Evolutionary conservation across 1,284 basidiomycete genomes (phyloP).

Genomic region (Crucibulum parvulum): DNA sequence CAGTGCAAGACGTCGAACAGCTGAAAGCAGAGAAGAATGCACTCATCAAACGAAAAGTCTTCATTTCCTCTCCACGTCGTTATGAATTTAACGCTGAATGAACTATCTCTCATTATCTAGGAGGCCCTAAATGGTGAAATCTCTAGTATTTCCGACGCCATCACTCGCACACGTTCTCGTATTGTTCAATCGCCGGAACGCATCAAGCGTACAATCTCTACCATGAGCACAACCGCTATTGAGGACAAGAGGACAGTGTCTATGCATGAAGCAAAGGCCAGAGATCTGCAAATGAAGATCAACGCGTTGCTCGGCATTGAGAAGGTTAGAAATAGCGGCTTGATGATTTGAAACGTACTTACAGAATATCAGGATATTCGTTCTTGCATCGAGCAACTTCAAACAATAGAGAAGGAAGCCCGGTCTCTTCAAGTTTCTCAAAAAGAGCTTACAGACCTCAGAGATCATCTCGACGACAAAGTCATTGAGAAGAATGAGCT

Average conservation of each 20-base stretch:
- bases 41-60: slow-evolving; percentile 62
- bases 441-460: slow-evolving; percentile 68
- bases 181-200: slow-evolving; percentile 90
- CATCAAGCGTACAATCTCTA: slow-evolving; percentile 78
- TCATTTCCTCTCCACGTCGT: slow-evolving; percentile 1
- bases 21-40: slow-evolving; percentile 73
- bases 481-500: slow-evolving; percentile 76
- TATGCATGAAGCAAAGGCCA: slow-evolving; percentile 70
- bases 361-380: slow-evolving; percentile 61
- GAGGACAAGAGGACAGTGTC: slow-evolving; percentile 69
- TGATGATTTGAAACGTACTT: neutral
- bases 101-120: slow-evolving; percentile 32
- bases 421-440: slow-evolving; percentile 64
- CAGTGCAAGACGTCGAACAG: slow-evolving; percentile 65
- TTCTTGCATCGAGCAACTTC: slow-evolving; percentile 71
- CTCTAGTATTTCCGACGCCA: slow-evolving; percentile 61
- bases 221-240: slow-evolving; percentile 68
- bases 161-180: slow-evolving; percentile 67
- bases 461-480: slow-evolving; percentile 72
- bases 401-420: slow-evolving; percentile 75
- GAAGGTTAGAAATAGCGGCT: slow-evolving; percentile 51
- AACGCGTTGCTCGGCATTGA: slow-evolving; percentile 76
- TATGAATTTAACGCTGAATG: neutral
- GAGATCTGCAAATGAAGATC: slow-evolving; percentile 80
- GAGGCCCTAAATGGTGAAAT: slow-evolving; percentile 67